A percentile compares a stretch with the other conserved stretches of the same genome.
These are phyloP conservation scores for Rutstroemia sp. DNA, from an alignment of 2,329 filamentous ascomycete species.

Conservation along the genomic window DNA sequence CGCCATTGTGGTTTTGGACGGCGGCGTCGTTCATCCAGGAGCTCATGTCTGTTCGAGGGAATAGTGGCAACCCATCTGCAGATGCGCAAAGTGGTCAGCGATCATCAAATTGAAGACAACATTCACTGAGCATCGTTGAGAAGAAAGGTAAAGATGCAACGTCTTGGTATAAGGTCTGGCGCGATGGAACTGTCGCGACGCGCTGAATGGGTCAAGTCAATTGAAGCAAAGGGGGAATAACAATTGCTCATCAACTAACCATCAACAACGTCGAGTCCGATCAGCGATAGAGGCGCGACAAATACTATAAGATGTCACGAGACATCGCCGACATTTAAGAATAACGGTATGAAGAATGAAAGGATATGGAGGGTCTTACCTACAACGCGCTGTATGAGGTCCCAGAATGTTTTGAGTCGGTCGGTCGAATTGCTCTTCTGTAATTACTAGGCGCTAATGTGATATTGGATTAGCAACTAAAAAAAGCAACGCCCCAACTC, in stretches of 20 bases:
- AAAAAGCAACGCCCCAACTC: conserved; percentile 8
- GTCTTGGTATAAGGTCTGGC: conserved; percentile 6
- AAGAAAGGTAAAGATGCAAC: conserved; percentile 1
- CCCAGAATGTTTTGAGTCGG: conserved; percentile 10
- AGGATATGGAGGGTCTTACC: conserved; percentile 27
- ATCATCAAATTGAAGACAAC: conserved; percentile 12
- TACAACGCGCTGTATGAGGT: conserved; percentile 24
- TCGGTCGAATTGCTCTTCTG: conserved; percentile 5
- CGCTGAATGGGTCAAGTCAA: conserved; percentile 4
- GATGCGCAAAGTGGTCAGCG: conserved; percentile 25
- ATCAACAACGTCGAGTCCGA: conserved; percentile 3
- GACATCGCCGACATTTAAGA: conserved; percentile 8
- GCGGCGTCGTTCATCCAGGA: conserved; percentile 65
- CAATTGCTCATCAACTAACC: conserved; percentile 11
- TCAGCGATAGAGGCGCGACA: conserved; percentile 7
- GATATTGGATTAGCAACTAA: conserved; percentile 10
- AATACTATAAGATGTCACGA: conserved; percentile 12
- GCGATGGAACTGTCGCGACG: conserved; percentile 8
- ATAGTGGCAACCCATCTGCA: conserved; percentile 30
- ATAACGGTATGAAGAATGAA: conserved; percentile 6
- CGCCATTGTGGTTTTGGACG: conserved; percentile 63
- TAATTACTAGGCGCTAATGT: background rate
- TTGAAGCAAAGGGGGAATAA: conserved; percentile 10
- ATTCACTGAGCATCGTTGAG: conserved; percentile 4
- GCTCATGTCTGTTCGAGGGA: conserved; percentile 53